Evolutionary conservation across 768 basidiomycete genomes (phyloP).

Genomic region (Cystofilobasidium bisporidii): DNA sequence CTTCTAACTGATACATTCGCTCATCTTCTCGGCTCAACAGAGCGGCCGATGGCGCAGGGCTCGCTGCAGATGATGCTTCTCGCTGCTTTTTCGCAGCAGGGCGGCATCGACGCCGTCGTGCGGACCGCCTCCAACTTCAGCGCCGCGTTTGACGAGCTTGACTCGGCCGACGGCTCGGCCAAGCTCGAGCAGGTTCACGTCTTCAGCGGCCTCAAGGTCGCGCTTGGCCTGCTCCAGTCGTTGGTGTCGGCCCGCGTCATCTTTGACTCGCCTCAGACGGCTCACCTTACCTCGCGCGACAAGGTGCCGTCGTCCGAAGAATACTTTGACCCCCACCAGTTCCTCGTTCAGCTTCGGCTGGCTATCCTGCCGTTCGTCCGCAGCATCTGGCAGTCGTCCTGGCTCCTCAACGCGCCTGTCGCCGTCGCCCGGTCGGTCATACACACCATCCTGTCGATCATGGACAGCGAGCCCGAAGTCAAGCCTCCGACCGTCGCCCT

Average conservation of each 20-base stretch:
- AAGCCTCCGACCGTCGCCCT: constrained; percentile 45
- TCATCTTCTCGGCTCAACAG: constrained; percentile 41
- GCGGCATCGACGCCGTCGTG: constrained; percentile 62
- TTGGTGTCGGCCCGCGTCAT: constrained; percentile 70
- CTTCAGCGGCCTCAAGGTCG: constrained; percentile 70
- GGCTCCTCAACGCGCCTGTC: constrained; percentile 65
- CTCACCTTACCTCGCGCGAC: constrained; percentile 60
- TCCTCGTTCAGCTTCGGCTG: constrained; percentile 70
- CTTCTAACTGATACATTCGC: not conserved
- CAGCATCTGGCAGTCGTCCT: constrained; percentile 69
- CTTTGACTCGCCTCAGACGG: constrained; percentile 76
- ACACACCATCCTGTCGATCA: constrained; percentile 66
- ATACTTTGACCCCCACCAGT: constrained; percentile 76
- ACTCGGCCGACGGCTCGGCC: not conserved
- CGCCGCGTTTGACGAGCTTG: constrained; percentile 54
- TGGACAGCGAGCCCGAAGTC: constrained; percentile 73
- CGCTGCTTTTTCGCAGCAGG: constrained; percentile 57
- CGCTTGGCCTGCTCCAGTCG: constrained; percentile 63
- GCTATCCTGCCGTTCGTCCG: constrained; percentile 58
- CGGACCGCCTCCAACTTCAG: constrained; percentile 51
- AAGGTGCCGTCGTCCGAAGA: constrained; percentile 66
- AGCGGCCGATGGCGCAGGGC: constrained; percentile 57
- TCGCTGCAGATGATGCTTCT: constrained; percentile 75
- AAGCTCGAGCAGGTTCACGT: constrained; percentile 64
- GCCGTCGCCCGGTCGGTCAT: constrained; percentile 66